A percentile compares a stretch with the other conserved stretches of the same genome.
Conservation (phyloP, 2,329 filamentous ascomycete genomes). For the Aspergillus arachidicola region DNA sequence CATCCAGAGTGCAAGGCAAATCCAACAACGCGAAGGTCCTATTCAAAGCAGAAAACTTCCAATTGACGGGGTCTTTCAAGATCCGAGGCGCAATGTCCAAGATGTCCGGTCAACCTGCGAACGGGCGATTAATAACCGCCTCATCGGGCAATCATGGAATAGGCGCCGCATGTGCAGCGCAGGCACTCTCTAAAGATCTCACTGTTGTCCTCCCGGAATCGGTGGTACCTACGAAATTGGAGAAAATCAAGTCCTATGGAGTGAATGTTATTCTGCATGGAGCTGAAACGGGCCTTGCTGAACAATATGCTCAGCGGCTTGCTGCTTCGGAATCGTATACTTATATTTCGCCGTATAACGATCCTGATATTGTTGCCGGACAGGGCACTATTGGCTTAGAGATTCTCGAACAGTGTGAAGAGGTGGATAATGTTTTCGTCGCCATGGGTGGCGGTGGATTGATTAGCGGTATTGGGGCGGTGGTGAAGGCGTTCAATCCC, state of each 20-base stretch:
- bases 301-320: neutral
- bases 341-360: conserved; percentile 3
- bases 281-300: neutral
- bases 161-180: neutral
- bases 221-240: neutral
- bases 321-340: neutral
- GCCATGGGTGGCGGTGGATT: neutral
- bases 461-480: neutral
- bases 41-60: conserved; percentile 8
- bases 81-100: conserved; percentile 8
- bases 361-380: neutral
- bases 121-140: neutral
- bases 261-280: neutral
- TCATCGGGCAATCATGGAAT: neutral
- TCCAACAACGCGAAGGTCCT: neutral
- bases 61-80: conserved; percentile 5
- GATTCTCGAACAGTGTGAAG: neutral
- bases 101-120: neutral
- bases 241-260: neutral
- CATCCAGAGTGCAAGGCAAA: neutral
- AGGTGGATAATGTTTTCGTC: neutral
- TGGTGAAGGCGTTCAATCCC: neutral
- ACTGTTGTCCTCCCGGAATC: neutral
- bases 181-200: neutral
- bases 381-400: neutral